Evolutionary conservation across 2,329 filamentous ascomycete genomes (phyloP).

Genomic region (Microcyclospora pomicola): DNA sequence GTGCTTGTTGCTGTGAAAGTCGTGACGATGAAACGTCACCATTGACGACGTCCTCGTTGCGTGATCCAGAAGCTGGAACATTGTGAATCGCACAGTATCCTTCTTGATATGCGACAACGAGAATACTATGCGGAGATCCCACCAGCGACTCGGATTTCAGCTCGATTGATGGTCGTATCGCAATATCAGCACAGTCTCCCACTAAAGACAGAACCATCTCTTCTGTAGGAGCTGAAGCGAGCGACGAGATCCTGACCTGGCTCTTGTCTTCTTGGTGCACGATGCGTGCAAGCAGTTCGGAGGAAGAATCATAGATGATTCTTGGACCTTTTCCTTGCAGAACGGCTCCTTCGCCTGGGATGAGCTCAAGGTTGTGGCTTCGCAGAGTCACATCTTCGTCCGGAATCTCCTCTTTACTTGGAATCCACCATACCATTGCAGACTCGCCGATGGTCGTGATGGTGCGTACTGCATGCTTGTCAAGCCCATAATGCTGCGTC

Average conservation of each 20-base stretch:
- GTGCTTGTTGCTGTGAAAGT: too few relatives aligned
- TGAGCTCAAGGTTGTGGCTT: background rate
- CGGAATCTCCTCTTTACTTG: constrained; percentile 1
- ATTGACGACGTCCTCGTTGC: too few relatives aligned
- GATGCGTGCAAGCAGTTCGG: background rate
- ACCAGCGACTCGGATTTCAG: constrained; percentile 4
- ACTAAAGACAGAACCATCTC: background rate
- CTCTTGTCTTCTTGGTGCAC: background rate
- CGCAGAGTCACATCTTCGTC: background rate
- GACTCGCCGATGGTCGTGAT: constrained; percentile 30
- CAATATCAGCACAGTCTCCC: background rate
- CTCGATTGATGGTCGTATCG: constrained; percentile 1
- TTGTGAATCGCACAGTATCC: constrained; percentile 30
- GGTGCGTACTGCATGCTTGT: constrained; percentile 12
- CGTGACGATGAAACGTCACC: too few relatives aligned
- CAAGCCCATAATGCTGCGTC: constrained; percentile 5
- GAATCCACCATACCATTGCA: constrained; percentile 6
- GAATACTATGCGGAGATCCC: constrained; percentile 4
- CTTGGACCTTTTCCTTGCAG: background rate
- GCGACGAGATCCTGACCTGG: constrained; percentile 3
- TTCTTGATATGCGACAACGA: constrained; percentile 29
- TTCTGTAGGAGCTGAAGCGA: background rate
- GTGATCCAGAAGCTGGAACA: constrained; percentile 5
- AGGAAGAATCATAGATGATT: background rate
- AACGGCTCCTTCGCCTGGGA: background rate